These are phyloP conservation scores for Chalaropsis thielavioides DNA, from an alignment of 2,329 filamentous ascomycete species.

Conservation along the genomic window DNA sequence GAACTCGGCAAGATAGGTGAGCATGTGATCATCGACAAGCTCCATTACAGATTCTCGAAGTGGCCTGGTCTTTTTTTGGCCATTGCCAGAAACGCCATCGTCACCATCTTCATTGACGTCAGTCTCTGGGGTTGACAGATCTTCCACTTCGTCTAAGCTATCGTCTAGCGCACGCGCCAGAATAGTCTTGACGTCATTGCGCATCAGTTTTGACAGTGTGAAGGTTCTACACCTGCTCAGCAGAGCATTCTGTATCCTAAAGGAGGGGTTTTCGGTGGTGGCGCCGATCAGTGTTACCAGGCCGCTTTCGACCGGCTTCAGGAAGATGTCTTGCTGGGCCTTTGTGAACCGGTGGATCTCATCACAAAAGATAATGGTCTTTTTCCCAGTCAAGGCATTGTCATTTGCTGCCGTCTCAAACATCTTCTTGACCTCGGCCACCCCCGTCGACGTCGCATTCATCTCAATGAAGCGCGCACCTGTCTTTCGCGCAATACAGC, in stretches of 20 bases:
- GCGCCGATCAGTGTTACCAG: conserved; percentile 85
- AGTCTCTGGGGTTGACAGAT: neutral
- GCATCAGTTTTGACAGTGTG: conserved; percentile 60
- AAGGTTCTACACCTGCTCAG: conserved; percentile 85
- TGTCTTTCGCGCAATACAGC: conserved; percentile 71
- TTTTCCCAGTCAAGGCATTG: conserved; percentile 63
- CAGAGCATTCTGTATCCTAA: conserved; percentile 78
- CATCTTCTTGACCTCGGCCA: conserved; percentile 83
- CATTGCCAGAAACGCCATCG: neutral
- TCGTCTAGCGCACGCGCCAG: conserved; percentile 56
- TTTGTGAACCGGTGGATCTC: conserved; percentile 91
- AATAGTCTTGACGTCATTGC: conserved; percentile 58
- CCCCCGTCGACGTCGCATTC: conserved; percentile 78
- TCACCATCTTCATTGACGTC: neutral
- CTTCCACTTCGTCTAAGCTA: neutral
- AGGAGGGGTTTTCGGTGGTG: conserved; percentile 93
- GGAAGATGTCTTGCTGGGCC: conserved; percentile 84
- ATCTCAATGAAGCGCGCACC: conserved; percentile 86
- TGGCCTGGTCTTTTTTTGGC: neutral
- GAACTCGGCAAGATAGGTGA: conserved; percentile 71
- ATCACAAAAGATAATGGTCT: conserved; percentile 95
- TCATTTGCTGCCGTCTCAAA: conserved; percentile 76
- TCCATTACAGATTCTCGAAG: conserved; percentile 19
- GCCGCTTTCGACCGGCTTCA: conserved; percentile 82
- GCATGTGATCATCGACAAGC: conserved; percentile 61